Evolutionary conservation across 2,329 filamentous ascomycete genomes (phyloP), one percentile per base, ranked within the genome.

Genomic region (Xylariaceae sp.): DNA sequence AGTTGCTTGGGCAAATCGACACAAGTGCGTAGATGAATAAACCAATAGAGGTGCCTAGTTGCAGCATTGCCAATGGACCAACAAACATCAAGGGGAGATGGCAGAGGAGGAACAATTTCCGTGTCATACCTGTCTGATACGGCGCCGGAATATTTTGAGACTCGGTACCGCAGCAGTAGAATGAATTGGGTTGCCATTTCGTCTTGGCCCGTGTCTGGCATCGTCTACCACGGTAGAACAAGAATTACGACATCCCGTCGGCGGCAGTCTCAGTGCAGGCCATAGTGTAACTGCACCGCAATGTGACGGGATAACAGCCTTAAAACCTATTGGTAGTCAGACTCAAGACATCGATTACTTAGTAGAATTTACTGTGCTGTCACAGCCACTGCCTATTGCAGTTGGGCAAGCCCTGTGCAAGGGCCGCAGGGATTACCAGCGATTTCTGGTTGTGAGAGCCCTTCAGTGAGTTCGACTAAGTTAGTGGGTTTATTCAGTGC

Each of bases 1-100:
- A 52, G 53, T 59, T 57, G 55, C 42, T 29, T 36, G 37, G 54
- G 40, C 41, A 9, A 16, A 12, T 13, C 8, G 22, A 43, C 12
- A 16, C 41, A 5, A 8, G 41, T n/a, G 21, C 22, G 8, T 26
- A 43, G 41, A 43, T 21, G 15, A 12, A 43, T 10, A 43, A 2
- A n/a, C 22, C 21, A 30, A 29, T 26, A 43, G 5, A 16, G 12
- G 21, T 10, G 12, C 10, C 41, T 45, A 39, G 36, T 39, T 39
- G n/a, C 16, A 39, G 10, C 41, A 43, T 21, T 43, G 21, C 41
- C 22, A 29, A 26, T 21, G 12, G 22, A 29, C 10, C 21, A 39
- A 34, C 32, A 34, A 12, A 34, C 13, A 3, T 8, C 12, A 9
- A 12, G n/a, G n/a, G n/a, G 41, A 43, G 41, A 43, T 7, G 41